Conservation (phyloP, 2,329 filamentous ascomycete species). For the Teratosphaeria zuluensis region DNA sequence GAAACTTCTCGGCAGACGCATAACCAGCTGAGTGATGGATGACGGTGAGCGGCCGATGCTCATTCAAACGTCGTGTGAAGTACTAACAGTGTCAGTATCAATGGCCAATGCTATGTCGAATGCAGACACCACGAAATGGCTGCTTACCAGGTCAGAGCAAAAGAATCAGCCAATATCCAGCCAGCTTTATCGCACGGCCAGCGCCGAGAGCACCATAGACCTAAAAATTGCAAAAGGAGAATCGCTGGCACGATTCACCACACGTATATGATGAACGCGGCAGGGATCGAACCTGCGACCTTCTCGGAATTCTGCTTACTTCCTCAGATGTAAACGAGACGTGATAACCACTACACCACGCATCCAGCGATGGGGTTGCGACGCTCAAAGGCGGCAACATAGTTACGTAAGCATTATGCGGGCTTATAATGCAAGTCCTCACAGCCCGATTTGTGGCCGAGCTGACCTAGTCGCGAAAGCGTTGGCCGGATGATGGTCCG, state of each 20-base stretch:
- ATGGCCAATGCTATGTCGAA: too few species aligned
- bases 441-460: background rate
- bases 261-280: background rate
- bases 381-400: background rate
- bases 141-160: too few species aligned
- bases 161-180: too few species aligned
- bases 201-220: too few species aligned
- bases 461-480: background rate
- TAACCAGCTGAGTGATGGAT: too few species aligned
- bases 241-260: background rate
- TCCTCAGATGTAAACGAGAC: conserved; percentile 12
- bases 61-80: too few species aligned
- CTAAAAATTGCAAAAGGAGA: background rate
- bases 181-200: too few species aligned
- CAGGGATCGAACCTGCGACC: conserved; percentile 10
- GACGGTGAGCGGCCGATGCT: too few species aligned
- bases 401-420: background rate
- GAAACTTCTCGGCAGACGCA: too few species aligned
- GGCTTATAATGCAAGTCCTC: too few species aligned
- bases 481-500: background rate
- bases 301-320: conserved; percentile 5
- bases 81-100: too few species aligned
- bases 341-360: conserved; percentile 14
- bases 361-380: background rate
- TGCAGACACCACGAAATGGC: too few species aligned